Evolutionary conservation across 2,329 filamentous ascomycete genomes (phyloP).

Genomic region (Lasiodiplodia sp.): DNA sequence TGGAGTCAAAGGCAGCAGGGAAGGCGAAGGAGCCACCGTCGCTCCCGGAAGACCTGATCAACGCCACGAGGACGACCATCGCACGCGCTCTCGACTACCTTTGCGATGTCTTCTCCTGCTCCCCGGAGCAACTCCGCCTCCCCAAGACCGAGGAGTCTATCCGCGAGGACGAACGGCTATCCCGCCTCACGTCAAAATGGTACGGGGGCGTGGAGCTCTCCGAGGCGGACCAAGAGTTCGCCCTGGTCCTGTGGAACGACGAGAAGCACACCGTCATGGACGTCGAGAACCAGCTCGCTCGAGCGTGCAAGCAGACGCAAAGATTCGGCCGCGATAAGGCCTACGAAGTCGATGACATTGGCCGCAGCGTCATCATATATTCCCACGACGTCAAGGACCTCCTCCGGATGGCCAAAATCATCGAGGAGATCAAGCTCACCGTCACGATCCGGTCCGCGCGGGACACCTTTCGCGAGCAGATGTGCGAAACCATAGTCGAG

Average conservation of each 20-base stretch:
- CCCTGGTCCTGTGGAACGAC: conserved; percentile 93
- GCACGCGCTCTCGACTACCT: conserved; percentile 89
- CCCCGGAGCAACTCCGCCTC: conserved; percentile 90
- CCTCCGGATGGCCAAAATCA: conserved; percentile 79
- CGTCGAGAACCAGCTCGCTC: conserved; percentile 86
- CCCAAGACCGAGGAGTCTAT: conserved; percentile 85
- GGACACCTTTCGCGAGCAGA: conserved; percentile 96
- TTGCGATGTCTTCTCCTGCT: conserved; percentile 97
- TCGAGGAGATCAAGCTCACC: conserved; percentile 95
- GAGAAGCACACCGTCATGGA: conserved; percentile 97
- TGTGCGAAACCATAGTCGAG: conserved; percentile 97
- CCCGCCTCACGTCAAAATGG: conserved; percentile 77
- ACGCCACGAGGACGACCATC: conserved; percentile 85
- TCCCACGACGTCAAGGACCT: conserved; percentile 74
- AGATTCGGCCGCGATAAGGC: conserved; percentile 76
- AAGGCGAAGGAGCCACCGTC: conserved; percentile 62
- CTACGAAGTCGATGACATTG: conserved; percentile 87
- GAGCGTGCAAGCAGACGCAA: conserved; percentile 79
- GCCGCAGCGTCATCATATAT: conserved; percentile 84
- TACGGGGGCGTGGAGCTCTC: conserved; percentile 67
- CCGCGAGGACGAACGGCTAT: conserved; percentile 78
- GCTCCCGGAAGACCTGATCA: conserved; percentile 77
- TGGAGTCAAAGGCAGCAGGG: conserved; percentile 55
- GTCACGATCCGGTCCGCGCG: conserved; percentile 92
- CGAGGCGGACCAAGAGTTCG: conserved; percentile 76